Evolutionary conservation across 2,329 filamentous ascomycete species (phyloP).

Genomic region (Cladophialophora exuberans): DNA sequence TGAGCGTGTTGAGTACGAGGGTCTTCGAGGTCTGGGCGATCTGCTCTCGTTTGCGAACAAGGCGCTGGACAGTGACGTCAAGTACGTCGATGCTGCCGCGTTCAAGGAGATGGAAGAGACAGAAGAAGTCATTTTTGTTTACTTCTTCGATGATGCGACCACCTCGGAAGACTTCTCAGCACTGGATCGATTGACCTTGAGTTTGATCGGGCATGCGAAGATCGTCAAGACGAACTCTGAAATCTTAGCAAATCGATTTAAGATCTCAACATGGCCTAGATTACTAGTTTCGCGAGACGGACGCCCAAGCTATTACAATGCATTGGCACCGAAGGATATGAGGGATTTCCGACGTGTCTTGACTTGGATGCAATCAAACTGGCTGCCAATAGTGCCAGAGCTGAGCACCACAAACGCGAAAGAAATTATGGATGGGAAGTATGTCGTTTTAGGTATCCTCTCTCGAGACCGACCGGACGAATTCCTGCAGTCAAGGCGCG

Average conservation of each 20-base stretch:
- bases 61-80: conserved; percentile 77
- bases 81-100: conserved; percentile 74
- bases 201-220: conserved; percentile 86
- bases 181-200: conserved; percentile 82
- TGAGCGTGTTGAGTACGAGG: conserved; percentile 90
- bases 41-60: conserved; percentile 85
- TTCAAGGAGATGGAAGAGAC: conserved; percentile 87
- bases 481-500: conserved; percentile 76
- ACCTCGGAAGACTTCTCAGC: conserved; percentile 89
- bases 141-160: conserved; percentile 96
- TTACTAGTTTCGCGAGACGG: conserved; percentile 87
- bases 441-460: conserved; percentile 90
- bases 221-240: conserved; percentile 88
- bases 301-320: conserved; percentile 85
- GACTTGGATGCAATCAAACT: conserved; percentile 93
- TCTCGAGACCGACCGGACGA: conserved; percentile 78
- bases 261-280: conserved; percentile 96
- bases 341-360: conserved; percentile 80
- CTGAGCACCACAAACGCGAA: conserved; percentile 86
- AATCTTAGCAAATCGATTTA: conserved; percentile 77
- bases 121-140: conserved; percentile 94
- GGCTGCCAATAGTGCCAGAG: conserved; percentile 94
- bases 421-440: conserved; percentile 92
- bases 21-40: conserved; percentile 88
- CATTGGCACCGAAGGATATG: conserved; percentile 87